These are phyloP conservation scores for Fagopyrum esculentum DNA, from an alignment of 148 eudicot species.

Conservation along the genomic window DNA sequence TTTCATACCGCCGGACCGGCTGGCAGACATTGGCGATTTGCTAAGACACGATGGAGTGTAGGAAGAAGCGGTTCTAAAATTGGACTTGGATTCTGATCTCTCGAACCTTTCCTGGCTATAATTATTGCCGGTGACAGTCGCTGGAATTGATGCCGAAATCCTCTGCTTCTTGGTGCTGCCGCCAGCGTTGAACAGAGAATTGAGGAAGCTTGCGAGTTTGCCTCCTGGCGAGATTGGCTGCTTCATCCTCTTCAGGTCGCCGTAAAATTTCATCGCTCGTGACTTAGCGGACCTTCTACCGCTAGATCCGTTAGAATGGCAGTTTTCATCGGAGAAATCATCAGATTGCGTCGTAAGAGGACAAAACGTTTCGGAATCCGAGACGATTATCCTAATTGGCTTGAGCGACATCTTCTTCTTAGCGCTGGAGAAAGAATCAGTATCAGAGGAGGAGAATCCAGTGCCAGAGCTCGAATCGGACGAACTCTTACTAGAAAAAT, in stretches of 20 bases:
- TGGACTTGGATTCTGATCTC: constrained; percentile 20
- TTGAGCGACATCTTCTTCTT: constrained; percentile 21
- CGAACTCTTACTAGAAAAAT: constrained; percentile 2
- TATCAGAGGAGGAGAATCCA: constrained; percentile 35
- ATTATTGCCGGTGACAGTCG: background rate
- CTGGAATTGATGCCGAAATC: constrained; percentile 16
- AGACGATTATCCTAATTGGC: constrained; percentile 30
- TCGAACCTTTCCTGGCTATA: background rate
- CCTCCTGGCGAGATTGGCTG: constrained; percentile 91
- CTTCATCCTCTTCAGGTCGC: constrained; percentile 74
- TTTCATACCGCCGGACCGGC: constrained; percentile 13
- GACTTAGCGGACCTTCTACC: constrained; percentile 32
- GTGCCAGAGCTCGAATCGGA: constrained; percentile 47
- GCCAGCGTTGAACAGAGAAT: constrained; percentile 46
- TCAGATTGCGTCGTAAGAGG: constrained; percentile 8
- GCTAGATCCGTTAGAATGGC: background rate
- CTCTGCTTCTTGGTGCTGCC: constrained; percentile 35
- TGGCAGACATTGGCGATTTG: constrained; percentile 34
- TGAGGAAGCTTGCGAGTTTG: constrained; percentile 54
- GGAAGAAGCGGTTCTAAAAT: constrained; percentile 42
- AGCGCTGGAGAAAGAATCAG: constrained; percentile 16
- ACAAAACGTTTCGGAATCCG: constrained; percentile 11
- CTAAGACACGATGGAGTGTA: constrained; percentile 48
- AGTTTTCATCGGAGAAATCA: constrained; percentile 12
- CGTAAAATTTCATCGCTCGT: constrained; percentile 70